phyloP scores from a whole-genome alignment of 305 asterid genomes.

The Fraxinus greggii region DNA sequence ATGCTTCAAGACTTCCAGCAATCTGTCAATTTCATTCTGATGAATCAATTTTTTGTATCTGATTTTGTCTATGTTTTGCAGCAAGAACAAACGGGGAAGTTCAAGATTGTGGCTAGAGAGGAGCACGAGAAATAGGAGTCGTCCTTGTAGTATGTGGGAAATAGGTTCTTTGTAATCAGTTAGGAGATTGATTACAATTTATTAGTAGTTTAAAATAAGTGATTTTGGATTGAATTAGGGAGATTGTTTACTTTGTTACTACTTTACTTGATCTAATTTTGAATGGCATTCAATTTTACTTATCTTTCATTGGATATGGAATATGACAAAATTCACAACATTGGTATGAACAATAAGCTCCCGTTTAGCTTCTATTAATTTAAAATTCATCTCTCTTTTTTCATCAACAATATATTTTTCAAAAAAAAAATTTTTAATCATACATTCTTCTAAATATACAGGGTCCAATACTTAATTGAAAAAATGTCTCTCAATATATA shows the following conservation, averaged over 20 bases:
- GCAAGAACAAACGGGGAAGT: conserved; percentile 86
- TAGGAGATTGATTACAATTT: not conserved
- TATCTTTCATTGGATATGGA: not conserved
- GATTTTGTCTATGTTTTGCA: conserved; percentile 34
- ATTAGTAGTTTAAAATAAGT: not conserved
- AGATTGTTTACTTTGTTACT: not conserved
- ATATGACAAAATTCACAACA: not conserved
- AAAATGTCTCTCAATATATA: not conserved
- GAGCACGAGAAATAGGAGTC: conserved; percentile 29
- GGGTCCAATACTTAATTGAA: too few species aligned
- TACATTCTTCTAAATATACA: too few species aligned
- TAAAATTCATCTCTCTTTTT: too few species aligned
- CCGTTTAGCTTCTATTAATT: too few species aligned
- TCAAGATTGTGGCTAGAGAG: conserved; percentile 87
- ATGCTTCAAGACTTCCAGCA: not conserved
- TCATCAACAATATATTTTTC: too few species aligned
- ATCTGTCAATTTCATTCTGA: not conserved
- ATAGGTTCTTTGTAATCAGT: not conserved
- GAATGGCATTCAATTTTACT: not conserved
- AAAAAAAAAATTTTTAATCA: too few species aligned
- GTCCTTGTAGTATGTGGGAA: not conserved
- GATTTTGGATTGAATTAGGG: not conserved
- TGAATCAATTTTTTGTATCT: not conserved
- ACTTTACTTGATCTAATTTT: not conserved
- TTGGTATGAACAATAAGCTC: too few species aligned